These are phyloP conservation scores for Tulasnella sp. DNA, from an alignment of 768 basidiomycete species.

Conservation along the genomic window DNA sequence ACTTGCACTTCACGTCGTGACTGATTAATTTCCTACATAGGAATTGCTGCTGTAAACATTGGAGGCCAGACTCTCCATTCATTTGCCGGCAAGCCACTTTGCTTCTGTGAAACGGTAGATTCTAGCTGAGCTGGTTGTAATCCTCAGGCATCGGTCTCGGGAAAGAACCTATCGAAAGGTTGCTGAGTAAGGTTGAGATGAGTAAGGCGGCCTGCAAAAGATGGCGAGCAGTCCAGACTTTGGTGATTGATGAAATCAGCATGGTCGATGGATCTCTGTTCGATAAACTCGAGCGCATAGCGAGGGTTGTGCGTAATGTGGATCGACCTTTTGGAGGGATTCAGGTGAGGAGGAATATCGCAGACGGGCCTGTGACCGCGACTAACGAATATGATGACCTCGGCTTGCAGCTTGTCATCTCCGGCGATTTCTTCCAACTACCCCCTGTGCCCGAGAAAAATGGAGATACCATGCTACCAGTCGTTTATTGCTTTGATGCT, in stretches of 20 bases:
- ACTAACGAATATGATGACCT: not conserved
- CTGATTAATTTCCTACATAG: not conserved
- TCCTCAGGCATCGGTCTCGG: slow-evolving; percentile 66
- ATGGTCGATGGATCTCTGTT: slow-evolving; percentile 26
- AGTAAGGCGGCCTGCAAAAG: slow-evolving; percentile 50
- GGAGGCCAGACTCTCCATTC: slow-evolving; percentile 21
- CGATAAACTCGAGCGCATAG: slow-evolving; percentile 38
- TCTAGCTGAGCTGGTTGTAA: not conserved
- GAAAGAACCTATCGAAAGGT: slow-evolving; percentile 43
- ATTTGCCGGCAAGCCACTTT: slow-evolving; percentile 13
- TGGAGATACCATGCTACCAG: slow-evolving; percentile 26
- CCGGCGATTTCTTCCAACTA: slow-evolving; percentile 43
- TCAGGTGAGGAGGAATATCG: slow-evolving; percentile 27
- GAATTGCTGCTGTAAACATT: slow-evolving; percentile 20
- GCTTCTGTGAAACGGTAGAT: not conserved
- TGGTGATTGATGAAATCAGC: slow-evolving; percentile 38
- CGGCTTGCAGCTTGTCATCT: slow-evolving; percentile 33
- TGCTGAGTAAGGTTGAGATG: slow-evolving; percentile 47
- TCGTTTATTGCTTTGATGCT: slow-evolving; percentile 37
- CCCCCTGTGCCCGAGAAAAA: slow-evolving; percentile 36
- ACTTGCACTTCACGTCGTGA: not conserved
- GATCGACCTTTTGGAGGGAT: slow-evolving; percentile 38
- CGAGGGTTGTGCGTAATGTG: slow-evolving; percentile 28
- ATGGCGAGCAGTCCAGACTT: slow-evolving; percentile 54
- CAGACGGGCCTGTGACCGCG: not conserved